A percentile compares a stretch with the other conserved stretches of the same genome.
These are phyloP conservation scores for Amyloporia xantha DNA, from an alignment of 768 basidiomycete genomes.

Conservation along the genomic window DNA sequence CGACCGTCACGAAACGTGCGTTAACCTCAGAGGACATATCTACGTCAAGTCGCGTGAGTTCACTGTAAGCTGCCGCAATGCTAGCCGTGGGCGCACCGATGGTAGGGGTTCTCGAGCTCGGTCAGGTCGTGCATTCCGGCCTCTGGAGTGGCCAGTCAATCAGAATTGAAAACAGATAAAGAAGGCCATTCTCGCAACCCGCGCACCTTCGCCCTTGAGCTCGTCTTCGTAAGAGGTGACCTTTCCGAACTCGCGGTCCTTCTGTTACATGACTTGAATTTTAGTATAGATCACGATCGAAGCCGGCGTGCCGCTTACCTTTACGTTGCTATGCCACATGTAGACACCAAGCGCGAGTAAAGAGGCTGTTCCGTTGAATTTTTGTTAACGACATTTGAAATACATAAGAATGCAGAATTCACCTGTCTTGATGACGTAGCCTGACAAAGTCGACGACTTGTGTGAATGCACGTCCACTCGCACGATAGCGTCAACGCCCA, in stretches of 20 bases:
- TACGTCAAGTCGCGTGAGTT: no score
- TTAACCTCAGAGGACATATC: no score
- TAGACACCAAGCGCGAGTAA: constrained; percentile 11
- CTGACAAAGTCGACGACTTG: no score
- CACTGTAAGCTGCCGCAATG: constrained; percentile 11
- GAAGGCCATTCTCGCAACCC: no score
- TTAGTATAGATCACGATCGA: no score
- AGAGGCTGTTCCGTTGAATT: no score
- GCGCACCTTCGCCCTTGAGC: constrained; percentile 14
- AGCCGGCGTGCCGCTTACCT: no score
- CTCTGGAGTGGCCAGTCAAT: constrained; percentile 6
- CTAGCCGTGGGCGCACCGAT: constrained; percentile 10
- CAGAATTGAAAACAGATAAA: neutral
- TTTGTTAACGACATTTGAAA: no score
- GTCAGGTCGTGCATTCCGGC: constrained; percentile 17
- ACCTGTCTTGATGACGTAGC: constrained; percentile 16
- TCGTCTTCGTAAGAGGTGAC: constrained; percentile 12
- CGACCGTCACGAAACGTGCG: no score
- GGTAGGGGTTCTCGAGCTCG: constrained; percentile 14
- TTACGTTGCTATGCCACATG: constrained; percentile 15
- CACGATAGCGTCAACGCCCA: constrained; percentile 8
- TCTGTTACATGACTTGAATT: neutral
- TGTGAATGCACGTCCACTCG: no score
- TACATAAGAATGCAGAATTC: no score
- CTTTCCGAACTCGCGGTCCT: constrained; percentile 11